Conservation (phyloP, 805 yeast species). For the Vanderwaltozyma tropicalis region DNA sequence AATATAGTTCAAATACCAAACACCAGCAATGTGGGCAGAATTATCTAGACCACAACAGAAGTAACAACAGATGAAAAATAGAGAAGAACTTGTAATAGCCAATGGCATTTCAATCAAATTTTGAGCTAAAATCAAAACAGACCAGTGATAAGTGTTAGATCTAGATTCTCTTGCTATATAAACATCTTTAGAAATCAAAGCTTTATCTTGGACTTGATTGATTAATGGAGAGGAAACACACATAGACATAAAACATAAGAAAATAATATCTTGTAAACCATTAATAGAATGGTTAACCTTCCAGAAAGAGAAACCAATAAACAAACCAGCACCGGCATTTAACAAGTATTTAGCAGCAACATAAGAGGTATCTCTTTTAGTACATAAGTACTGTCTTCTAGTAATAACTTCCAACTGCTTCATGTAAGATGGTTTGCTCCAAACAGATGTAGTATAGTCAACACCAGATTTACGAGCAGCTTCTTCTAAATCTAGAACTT, state of each 20-base stretch:
- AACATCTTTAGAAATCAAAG: slow-evolving; percentile 29
- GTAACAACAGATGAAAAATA: slow-evolving; percentile 31
- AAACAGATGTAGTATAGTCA: slow-evolving; percentile 11
- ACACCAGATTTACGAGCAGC: slow-evolving; percentile 11
- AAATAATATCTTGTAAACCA: slow-evolving; percentile 54
- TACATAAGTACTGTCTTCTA: slow-evolving; percentile 34
- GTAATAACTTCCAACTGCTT: slow-evolving; percentile 36
- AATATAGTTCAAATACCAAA: slow-evolving; percentile 33
- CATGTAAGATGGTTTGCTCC: slow-evolving; percentile 32
- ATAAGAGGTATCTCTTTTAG: slow-evolving; percentile 54
- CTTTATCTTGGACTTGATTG: slow-evolving; percentile 32
- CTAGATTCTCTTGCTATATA: slow-evolving; percentile 34
- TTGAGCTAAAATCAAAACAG: slow-evolving; percentile 29
- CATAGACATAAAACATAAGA: slow-evolving; percentile 50
- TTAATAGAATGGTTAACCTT: slow-evolving; percentile 41
- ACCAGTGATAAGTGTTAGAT: slow-evolving; percentile 35
- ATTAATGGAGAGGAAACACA: slow-evolving; percentile 41
- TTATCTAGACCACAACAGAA: slow-evolving; percentile 30
- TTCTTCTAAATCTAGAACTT: slow-evolving; percentile 10
- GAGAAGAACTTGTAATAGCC: slow-evolving; percentile 21
- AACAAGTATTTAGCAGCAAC: slow-evolving; percentile 49
- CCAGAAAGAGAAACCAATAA: slow-evolving; percentile 69
- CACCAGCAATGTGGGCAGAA: slow-evolving; percentile 29
- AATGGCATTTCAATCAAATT: slow-evolving; percentile 30
- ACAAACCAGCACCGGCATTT: slow-evolving; percentile 45